Base-by-base conservation (phyloP, 106 monocot species). In the Amphibolis antarctica region DNA sequence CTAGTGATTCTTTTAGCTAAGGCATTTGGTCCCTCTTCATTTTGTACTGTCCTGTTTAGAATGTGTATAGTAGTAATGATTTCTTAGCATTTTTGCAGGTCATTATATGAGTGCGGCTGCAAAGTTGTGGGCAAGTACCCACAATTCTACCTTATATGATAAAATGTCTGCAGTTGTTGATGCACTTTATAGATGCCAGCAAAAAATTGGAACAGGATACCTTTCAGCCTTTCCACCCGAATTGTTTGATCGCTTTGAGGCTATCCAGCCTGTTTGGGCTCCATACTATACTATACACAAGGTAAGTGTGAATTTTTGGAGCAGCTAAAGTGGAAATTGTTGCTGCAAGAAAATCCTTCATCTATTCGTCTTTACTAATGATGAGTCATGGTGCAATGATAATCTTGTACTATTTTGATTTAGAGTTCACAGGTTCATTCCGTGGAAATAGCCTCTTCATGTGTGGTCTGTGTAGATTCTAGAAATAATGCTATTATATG, bases 221-320 rank as follows among this genome's bases (percentile, higher is more conserved):
- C 86, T 98, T 57, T 90, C 96, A 53, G 90, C 96, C 22, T 98
- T 90, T 71, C 90, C 96, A 36, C 10, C 86, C 49, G 84, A 85
- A 63, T 73, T 84, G 72, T 98, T 98, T 63, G 96, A 98, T 42
- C 83, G 86, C 14, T 80, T 87, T 56, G 96, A 90, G 73, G 70
- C 80, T 28, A 71, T 87, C 19, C n/a, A 79, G 36, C 12, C 28
- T 71, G 86, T 90, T 53, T 98, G 96, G 96, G 96, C 96, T 26
- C 96, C 96, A 23, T 98, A 98, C 78, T 98, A 98, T 80, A 98
- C 96, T 25, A 98, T 98, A 46, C 96, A 98, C 76, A 98, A 90
- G 90, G 96, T 98, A 79, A 17, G 4, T 45, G 7, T 46, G 5
- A 22, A 45, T 63, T 63, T 11, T 6, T 20, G 17, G 17, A 7